phyloP scores from a whole-genome alignment of 176 grass and related monocot species.

The Stipa capillata region DNA sequence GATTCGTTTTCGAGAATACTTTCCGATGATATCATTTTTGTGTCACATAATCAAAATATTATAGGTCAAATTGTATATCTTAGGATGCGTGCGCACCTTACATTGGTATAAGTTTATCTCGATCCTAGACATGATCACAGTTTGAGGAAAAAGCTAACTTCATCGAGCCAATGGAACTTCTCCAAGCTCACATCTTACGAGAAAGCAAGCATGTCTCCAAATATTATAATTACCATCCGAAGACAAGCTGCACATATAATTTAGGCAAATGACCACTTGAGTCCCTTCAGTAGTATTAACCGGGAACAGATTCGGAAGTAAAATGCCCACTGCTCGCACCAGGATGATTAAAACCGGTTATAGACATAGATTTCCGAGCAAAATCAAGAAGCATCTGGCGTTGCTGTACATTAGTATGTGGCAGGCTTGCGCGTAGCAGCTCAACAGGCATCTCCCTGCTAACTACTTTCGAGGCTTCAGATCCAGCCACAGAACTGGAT shows the following conservation, averaged over 20 bases:
- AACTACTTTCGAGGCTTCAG: slow-evolving; percentile 64
- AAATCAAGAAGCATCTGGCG: slow-evolving; percentile 69
- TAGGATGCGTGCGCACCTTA: no score
- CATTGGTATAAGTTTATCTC: slow-evolving; percentile 23
- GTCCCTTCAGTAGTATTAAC: slow-evolving; percentile 11
- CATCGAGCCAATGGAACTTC: slow-evolving; percentile 26
- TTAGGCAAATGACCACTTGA: neutral
- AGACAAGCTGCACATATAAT: slow-evolving; percentile 3
- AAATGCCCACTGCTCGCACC: slow-evolving; percentile 6
- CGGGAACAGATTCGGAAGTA: slow-evolving; percentile 51
- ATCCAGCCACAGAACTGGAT: slow-evolving; percentile 24
- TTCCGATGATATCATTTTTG: no score
- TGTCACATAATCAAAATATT: no score
- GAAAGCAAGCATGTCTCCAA: neutral
- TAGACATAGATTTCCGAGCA: slow-evolving; percentile 54
- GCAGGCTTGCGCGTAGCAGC: slow-evolving; percentile 77
- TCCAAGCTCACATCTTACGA: slow-evolving; percentile 13
- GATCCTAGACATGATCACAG: slow-evolving; percentile 22
- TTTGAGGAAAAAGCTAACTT: slow-evolving; percentile 13
- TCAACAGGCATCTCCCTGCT: slow-evolving; percentile 87
- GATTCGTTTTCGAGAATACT: no score
- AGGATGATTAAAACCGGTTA: slow-evolving; percentile 36
- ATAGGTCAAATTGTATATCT: no score
- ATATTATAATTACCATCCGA: slow-evolving; percentile 12
- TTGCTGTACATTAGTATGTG: slow-evolving; percentile 79